Evolutionary conservation across 371 early-diverging fungal genomes (phyloP).

Genomic region (Smittium mucronatum): DNA sequence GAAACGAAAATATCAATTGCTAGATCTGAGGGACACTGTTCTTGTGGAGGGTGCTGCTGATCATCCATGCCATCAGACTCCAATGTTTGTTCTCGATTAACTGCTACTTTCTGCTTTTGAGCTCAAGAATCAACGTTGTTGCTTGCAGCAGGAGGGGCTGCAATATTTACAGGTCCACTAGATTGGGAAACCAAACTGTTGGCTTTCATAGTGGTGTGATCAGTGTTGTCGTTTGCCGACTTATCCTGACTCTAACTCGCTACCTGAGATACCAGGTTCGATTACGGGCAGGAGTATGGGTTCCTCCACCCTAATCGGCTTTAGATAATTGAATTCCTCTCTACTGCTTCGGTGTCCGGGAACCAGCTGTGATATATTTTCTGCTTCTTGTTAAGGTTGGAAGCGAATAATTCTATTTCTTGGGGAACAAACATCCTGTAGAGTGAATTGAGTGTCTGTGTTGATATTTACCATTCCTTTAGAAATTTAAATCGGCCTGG

Average conservation of each 20-base stretch:
- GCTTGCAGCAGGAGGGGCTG: neutral
- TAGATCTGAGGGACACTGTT: neutral
- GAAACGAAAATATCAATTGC: neutral
- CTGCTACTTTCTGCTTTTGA: neutral
- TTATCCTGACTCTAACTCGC: neutral
- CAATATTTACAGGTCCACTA: neutral
- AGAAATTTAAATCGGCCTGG: neutral
- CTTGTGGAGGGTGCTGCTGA: neutral
- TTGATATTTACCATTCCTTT: neutral
- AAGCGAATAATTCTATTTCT: neutral
- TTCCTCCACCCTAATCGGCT: neutral
- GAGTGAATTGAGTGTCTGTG: neutral
- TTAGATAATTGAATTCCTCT: neutral
- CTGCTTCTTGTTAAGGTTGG: neutral
- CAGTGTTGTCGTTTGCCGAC: neutral
- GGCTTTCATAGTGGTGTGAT: neutral
- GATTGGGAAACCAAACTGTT: neutral
- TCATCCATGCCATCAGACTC: neutral
- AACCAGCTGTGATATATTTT: neutral
- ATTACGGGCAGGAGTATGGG: neutral
- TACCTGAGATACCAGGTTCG: neutral
- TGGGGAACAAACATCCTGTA: neutral
- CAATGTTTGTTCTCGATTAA: neutral
- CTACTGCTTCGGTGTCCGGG: neutral
- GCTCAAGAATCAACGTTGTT: neutral